Conservation (phyloP, 805 yeast species). For the Ascoidea asiatica region DNA sequence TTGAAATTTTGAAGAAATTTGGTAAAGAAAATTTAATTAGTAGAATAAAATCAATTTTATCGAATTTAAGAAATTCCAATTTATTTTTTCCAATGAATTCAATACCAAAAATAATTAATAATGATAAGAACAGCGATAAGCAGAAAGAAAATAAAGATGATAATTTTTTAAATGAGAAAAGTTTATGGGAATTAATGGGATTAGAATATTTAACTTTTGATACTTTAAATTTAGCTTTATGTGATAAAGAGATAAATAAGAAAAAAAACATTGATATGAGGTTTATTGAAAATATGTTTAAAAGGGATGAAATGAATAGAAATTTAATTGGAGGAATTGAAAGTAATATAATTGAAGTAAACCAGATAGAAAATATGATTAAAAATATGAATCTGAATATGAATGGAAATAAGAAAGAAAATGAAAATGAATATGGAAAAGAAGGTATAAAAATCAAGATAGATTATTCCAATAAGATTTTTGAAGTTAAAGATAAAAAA, state of each 20-base stretch:
- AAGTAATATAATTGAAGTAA: no score
- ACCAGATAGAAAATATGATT: no score
- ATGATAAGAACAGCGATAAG: slow-evolving; percentile 6
- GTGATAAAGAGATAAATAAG: slow-evolving; percentile 21
- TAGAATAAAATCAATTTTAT: slow-evolving; percentile 31
- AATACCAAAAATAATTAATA: slow-evolving; percentile 8
- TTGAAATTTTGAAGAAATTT: slow-evolving; percentile 11
- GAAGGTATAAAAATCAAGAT: not conserved
- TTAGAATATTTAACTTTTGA: slow-evolving; percentile 30
- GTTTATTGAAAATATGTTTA: slow-evolving; percentile 26
- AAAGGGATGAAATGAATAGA: slow-evolving; percentile 26
- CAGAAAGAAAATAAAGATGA: slow-evolving; percentile 3
- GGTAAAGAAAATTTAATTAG: slow-evolving; percentile 17
- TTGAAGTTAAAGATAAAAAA: slow-evolving; percentile 7
- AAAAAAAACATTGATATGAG: slow-evolving; percentile 24
- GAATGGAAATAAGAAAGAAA: slow-evolving; percentile 3
- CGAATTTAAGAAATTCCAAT: slow-evolving; percentile 33
- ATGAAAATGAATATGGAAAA: not conserved
- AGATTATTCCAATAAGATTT: slow-evolving; percentile 1
- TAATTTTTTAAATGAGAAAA: slow-evolving; percentile 12
- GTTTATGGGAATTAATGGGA: slow-evolving; percentile 30
- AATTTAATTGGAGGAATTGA: slow-evolving; percentile 38
- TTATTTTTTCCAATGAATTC: slow-evolving; percentile 41
- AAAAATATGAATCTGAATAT: slow-evolving; percentile 15
- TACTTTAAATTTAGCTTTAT: slow-evolving; percentile 24